These are phyloP conservation scores for Rhizoctonia solani DNA, from an alignment of 1,284 basidiomycete genomes.

Conservation along the genomic window DNA sequence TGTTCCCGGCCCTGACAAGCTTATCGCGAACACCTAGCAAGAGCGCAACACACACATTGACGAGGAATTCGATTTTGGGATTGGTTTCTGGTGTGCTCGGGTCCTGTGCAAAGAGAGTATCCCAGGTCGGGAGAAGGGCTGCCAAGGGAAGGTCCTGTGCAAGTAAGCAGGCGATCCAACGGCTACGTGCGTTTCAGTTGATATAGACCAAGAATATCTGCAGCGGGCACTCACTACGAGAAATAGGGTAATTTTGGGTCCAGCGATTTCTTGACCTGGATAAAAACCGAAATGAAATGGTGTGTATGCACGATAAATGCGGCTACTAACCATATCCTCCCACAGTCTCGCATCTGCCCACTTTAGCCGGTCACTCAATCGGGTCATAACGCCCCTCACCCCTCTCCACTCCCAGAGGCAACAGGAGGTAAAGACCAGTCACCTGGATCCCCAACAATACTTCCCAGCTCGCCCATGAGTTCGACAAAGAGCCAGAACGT, in stretches of 20 bases:
- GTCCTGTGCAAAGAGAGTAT: conserved; percentile 62
- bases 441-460: conserved; percentile 36
- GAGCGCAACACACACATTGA: conserved; percentile 29
- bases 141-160: conserved; percentile 69
- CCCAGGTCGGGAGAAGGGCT: conserved; percentile 67
- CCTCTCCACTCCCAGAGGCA: conserved; percentile 27
- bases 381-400: conserved; percentile 50
- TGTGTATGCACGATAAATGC: background rate
- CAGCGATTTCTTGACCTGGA: conserved; percentile 54
- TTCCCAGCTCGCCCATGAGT: conserved; percentile 59
- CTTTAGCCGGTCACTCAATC: conserved; percentile 61
- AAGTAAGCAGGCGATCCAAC: conserved; percentile 74
- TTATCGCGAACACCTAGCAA: conserved; percentile 25
- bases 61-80: conserved; percentile 36
- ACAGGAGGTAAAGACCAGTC: conserved; percentile 33
- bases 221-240: conserved; percentile 63
- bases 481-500: conserved; percentile 78
- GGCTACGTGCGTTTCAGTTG: conserved; percentile 50
- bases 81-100: conserved; percentile 36
- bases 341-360: conserved; percentile 69
- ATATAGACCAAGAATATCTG: conserved; percentile 14
- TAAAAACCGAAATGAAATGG: background rate
- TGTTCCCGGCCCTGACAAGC: conserved; percentile 36
- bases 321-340: conserved; percentile 60
- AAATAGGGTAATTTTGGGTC: conserved; percentile 76